Base-by-base conservation (phyloP, 768 basidiomycete genomes). In the Amanita pallidorosea region DNA sequence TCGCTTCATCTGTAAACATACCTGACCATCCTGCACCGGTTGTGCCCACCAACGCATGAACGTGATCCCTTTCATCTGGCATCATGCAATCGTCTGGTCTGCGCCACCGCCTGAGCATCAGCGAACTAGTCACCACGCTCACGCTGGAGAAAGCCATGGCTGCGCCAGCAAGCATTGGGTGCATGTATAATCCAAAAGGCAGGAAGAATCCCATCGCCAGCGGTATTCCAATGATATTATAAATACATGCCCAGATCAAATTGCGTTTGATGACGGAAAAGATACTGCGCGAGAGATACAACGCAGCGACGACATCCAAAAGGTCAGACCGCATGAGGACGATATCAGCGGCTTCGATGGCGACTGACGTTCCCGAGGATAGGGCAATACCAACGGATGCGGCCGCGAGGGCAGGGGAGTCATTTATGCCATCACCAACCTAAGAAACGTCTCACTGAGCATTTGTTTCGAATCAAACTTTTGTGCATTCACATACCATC, bases 401-500 rank as follows among this genome's bases (percentile, higher is more conserved):
- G 4, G 91, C 93, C 13, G 93, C 94, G 2, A 99, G 82, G 11
- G 95, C 96, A 1, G 94, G 95, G 2, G 95, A 97, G 63, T 99
- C 96, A 64, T 99, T 98, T 70, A 98, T 96, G 31, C 96, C 96
- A 65, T 99, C 96, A 20, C 96, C 96, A 36, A 99, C 92, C 92
- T 94, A 18, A 49, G 25, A 41, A 35, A 53, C 36, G 22, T 33
- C 31, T 49, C n/a, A n/a, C n/a, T n/a, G 1, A 54, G 38, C 35
- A 41, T 43, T 11, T 53, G 12, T 43, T 7, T 17, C 15, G 20
- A n/a, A 51, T 13, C 22, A 5, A 22, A 31, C 7, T 44, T 27
- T 36, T 43, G 52, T 31, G 49, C 45, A 18, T 4, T 27, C 13
- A 68, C 77, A 52, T 60, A 90, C 94, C 95, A 97, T 96, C 2